These are phyloP conservation scores for Ogataea allantospora DNA, from an alignment of 805 yeast species.

Conservation along the genomic window DNA sequence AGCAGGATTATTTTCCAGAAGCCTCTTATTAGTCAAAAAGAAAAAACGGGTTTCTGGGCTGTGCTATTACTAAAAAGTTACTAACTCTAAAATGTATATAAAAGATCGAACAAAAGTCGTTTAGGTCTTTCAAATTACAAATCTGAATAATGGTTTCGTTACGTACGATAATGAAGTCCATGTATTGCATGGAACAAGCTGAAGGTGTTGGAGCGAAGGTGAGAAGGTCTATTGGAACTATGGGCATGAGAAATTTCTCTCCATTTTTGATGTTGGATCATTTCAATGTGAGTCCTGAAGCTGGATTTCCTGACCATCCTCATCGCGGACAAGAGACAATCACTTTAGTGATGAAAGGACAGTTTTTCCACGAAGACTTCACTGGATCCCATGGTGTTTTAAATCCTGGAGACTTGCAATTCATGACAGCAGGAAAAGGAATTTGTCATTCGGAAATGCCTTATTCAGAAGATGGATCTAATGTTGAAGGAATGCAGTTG, in stretches of 20 bases:
- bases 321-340: constrained; percentile 85
- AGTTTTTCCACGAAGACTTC: constrained; percentile 80
- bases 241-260: constrained; percentile 66
- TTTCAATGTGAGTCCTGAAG: constrained; percentile 59
- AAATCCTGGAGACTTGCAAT: constrained; percentile 81
- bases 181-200: constrained; percentile 64
- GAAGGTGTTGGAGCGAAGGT: constrained; percentile 92
- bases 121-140: too few relatives aligned
- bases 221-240: constrained; percentile 74
- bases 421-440: constrained; percentile 92
- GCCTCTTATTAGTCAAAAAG: constrained; percentile 1
- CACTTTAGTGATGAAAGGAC: constrained; percentile 63
- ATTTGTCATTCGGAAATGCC: constrained; percentile 89
- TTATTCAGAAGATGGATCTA: constrained; percentile 49
- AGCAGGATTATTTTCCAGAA: constrained; percentile 2
- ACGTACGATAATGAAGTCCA: constrained; percentile 50
- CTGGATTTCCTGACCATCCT: constrained; percentile 83
- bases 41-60: constrained; percentile 2
- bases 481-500: constrained; percentile 67
- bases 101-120: background rate
- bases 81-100: constrained; percentile 2
- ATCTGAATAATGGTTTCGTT: constrained; percentile 25
- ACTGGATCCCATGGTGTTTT: constrained; percentile 80
- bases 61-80: constrained; percentile 11
- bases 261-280: constrained; percentile 85